Conservation (phyloP, 2,329 filamentous ascomycete genomes). For the Mollisia scopiformis region DNA sequence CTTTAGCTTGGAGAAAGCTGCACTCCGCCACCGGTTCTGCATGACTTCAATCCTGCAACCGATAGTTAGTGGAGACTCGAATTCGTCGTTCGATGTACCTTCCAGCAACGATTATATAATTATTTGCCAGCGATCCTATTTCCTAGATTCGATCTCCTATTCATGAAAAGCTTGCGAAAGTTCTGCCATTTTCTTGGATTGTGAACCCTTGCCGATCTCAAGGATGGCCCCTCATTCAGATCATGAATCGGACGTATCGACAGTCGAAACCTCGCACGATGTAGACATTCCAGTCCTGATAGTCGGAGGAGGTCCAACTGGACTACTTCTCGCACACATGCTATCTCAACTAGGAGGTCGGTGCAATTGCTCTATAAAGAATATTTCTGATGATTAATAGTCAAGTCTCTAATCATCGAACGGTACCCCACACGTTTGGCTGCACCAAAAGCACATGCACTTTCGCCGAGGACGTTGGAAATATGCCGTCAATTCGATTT, state of each 20-base stretch:
- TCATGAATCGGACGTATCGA: background rate
- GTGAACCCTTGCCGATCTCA: background rate
- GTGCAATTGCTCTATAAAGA: background rate
- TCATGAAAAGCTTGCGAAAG: too few relatives aligned
- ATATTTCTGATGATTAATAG: conserved; percentile 11
- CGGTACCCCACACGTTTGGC: conserved; percentile 36
- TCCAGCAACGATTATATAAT: background rate
- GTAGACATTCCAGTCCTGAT: conserved; percentile 39
- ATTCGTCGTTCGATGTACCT: background rate
- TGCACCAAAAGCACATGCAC: conserved; percentile 38
- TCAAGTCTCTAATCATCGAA: conserved; percentile 37
- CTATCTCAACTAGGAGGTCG: conserved; percentile 37
- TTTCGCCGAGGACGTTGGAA: conserved; percentile 35
- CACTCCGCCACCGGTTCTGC: too few relatives aligned
- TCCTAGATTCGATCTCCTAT: background rate
- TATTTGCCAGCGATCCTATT: background rate
- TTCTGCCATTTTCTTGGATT: too few relatives aligned
- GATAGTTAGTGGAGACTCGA: background rate
- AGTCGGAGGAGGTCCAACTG: conserved; percentile 41
- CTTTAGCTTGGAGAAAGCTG: too few relatives aligned
- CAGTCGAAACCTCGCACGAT: background rate
- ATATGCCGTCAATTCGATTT: conserved; percentile 37
- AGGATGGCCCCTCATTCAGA: conserved; percentile 14
- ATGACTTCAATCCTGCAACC: too few relatives aligned
- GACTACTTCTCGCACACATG: conserved; percentile 40